Evolutionary conservation across 495 filamentous ascomycete genomes (phyloP).

Genomic region (Staphylotrichum longicolle): DNA sequence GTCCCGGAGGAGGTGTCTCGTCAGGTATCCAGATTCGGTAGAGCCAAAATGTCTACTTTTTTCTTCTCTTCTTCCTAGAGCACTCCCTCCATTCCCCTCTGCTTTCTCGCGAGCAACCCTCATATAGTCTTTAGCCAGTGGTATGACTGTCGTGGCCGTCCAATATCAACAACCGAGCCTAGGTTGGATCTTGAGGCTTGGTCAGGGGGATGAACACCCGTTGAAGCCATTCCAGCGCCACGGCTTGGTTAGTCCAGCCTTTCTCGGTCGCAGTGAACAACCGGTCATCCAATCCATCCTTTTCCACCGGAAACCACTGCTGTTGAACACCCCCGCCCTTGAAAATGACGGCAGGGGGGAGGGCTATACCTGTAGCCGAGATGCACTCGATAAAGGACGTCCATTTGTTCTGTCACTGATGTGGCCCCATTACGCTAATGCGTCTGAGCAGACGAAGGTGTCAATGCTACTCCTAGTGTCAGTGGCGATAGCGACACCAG

Average conservation of each 20-base stretch:
- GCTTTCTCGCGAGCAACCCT: too few species aligned
- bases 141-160: slow-evolving; percentile 29
- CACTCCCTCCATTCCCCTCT: too few species aligned
- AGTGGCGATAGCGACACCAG: too few species aligned
- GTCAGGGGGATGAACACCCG: slow-evolving; percentile 22
- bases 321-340: slow-evolving; percentile 17
- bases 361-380: slow-evolving; percentile 2
- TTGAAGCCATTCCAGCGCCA: slow-evolving; percentile 16
- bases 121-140: slow-evolving; percentile 19
- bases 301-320: slow-evolving; percentile 10
- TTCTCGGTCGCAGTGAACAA: slow-evolving; percentile 11
- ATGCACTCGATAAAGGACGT: slow-evolving; percentile 14
- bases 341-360: slow-evolving; percentile 10
- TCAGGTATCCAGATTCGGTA: too few species aligned
- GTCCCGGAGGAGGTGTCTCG: too few species aligned
- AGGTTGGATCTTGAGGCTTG: slow-evolving; percentile 15
- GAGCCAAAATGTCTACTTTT: too few species aligned
- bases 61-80: too few species aligned
- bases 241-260: slow-evolving; percentile 11
- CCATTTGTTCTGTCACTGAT: too few species aligned
- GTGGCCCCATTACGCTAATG: too few species aligned
- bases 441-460: too few species aligned
- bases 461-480: too few species aligned
- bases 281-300: neutral
- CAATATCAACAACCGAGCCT: slow-evolving; percentile 32